A percentile compares a stretch with the other conserved stretches of the same genome.
Evolutionary conservation across 2,329 filamentous ascomycete species (phyloP).

Genomic region (Colletotrichum sp.): DNA sequence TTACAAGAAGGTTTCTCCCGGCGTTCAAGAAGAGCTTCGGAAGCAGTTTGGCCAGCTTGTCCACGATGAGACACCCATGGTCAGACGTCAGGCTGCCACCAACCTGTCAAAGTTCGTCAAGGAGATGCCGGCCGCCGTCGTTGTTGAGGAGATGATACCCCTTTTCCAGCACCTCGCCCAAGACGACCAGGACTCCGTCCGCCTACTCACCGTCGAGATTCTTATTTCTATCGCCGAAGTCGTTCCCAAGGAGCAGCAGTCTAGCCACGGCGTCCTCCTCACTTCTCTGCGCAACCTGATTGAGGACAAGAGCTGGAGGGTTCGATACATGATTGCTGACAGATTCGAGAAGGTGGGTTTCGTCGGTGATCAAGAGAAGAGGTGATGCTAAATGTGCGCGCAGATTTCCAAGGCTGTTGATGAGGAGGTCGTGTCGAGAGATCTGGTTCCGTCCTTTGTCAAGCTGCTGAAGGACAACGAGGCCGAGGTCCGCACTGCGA

Average conservation of each 20-base stretch:
- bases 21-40: constrained; percentile 89
- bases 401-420: constrained; percentile 98
- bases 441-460: constrained; percentile 95
- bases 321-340: constrained; percentile 99
- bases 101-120: constrained; percentile 98
- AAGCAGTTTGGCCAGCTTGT: constrained; percentile 93
- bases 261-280: constrained; percentile 91
- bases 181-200: constrained; percentile 97
- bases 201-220: constrained; percentile 93
- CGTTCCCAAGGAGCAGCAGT: constrained; percentile 97
- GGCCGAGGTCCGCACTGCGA: constrained; percentile 95
- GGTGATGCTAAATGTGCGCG: constrained; percentile 9
- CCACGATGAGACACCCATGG: constrained; percentile 99
- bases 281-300: constrained; percentile 91
- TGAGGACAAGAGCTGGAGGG: constrained; percentile 99
- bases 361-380: constrained; percentile 10
- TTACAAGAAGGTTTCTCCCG: constrained; percentile 87
- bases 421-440: constrained; percentile 91
- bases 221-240: constrained; percentile 96
- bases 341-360: constrained; percentile 87
- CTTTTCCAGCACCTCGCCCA: constrained; percentile 96
- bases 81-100: constrained; percentile 93
- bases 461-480: constrained; percentile 98
- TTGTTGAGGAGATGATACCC: constrained; percentile 99
- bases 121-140: constrained; percentile 88